These are phyloP conservation scores for Paspalum notatum DNA, from an alignment of 176 grass and related monocot species.

Conservation along the genomic window DNA sequence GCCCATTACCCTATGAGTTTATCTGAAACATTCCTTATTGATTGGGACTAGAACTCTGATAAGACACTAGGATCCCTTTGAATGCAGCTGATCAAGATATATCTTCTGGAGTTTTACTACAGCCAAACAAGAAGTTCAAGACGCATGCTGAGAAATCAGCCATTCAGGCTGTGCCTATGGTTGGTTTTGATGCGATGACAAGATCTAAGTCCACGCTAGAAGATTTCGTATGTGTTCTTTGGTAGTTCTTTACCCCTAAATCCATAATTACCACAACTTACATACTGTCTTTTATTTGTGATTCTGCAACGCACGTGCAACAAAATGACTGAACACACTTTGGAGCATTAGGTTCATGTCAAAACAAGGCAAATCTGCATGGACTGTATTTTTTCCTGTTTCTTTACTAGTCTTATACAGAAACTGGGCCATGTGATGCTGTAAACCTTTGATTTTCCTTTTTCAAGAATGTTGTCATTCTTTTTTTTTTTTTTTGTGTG, in stretches of 20 bases:
- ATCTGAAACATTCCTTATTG: neutral
- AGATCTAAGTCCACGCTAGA: constrained; percentile 86
- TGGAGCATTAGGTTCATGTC: constrained; percentile 16
- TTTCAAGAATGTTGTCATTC: constrained; percentile 21
- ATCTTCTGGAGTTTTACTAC: constrained; percentile 19
- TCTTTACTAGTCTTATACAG: constrained; percentile 17
- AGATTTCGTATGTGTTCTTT: constrained; percentile 74
- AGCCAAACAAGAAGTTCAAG: constrained; percentile 46
- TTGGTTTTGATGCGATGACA: constrained; percentile 75
- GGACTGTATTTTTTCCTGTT: neutral
- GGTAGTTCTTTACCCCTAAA: neutral
- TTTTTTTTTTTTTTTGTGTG: no score
- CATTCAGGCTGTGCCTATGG: constrained; percentile 44
- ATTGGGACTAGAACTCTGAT: constrained; percentile 18
- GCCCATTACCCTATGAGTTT: constrained; percentile 15
- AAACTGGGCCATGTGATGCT: neutral
- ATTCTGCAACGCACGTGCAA: neutral
- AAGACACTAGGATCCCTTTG: neutral
- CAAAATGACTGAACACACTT: constrained; percentile 14
- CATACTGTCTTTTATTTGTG: constrained; percentile 13
- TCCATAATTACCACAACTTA: neutral
- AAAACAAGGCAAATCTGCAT: neutral
- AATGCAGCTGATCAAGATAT: constrained; percentile 40
- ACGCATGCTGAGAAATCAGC: constrained; percentile 32
- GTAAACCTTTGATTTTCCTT: neutral